Conservation (phyloP, 2,329 filamentous ascomycete species). For the Helotiales sp. region DNA sequence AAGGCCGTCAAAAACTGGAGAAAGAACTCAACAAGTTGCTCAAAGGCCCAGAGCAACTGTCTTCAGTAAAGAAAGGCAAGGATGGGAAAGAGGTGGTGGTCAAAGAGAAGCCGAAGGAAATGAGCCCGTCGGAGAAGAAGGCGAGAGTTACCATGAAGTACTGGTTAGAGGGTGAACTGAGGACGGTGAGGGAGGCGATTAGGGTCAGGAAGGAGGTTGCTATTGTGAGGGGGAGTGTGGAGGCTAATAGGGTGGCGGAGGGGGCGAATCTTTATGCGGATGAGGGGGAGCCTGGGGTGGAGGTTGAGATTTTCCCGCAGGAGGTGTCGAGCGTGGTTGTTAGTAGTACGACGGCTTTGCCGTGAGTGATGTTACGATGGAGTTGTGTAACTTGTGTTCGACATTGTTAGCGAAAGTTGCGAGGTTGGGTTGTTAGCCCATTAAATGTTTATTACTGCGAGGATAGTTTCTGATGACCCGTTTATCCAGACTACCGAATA, state of each 20-base stretch:
- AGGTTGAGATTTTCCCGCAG: slow-evolving; percentile 15
- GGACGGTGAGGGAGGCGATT: slow-evolving; percentile 25
- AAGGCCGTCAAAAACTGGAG: slow-evolving; percentile 22
- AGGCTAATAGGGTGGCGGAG: slow-evolving; percentile 27
- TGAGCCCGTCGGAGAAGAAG: slow-evolving; percentile 14
- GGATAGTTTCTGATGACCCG: no score
- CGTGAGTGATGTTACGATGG: not conserved
- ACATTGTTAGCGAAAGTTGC: no score
- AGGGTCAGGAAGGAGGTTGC: slow-evolving; percentile 30
- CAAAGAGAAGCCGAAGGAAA: slow-evolving; percentile 12
- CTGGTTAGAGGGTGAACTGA: slow-evolving; percentile 27
- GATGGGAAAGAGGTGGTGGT: slow-evolving; percentile 12
- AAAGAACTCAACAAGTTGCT: slow-evolving; percentile 22
- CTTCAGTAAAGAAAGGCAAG: not conserved
- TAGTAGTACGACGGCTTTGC: not conserved
- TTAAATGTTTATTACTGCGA: no score
- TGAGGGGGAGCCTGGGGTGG: slow-evolving; percentile 23
- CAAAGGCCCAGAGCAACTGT: not conserved
- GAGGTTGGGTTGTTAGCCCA: no score
- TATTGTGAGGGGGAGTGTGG: slow-evolving; percentile 25
- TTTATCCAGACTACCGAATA: no score
- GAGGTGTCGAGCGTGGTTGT: not conserved
- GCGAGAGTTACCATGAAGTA: slow-evolving; percentile 20
- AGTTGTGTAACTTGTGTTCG: no score
- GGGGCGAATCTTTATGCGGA: slow-evolving; percentile 31